These are phyloP conservation scores for Emiliania huxleyi DNA, from an alignment of 78 protist genomes.

Conservation along the genomic window DNA sequence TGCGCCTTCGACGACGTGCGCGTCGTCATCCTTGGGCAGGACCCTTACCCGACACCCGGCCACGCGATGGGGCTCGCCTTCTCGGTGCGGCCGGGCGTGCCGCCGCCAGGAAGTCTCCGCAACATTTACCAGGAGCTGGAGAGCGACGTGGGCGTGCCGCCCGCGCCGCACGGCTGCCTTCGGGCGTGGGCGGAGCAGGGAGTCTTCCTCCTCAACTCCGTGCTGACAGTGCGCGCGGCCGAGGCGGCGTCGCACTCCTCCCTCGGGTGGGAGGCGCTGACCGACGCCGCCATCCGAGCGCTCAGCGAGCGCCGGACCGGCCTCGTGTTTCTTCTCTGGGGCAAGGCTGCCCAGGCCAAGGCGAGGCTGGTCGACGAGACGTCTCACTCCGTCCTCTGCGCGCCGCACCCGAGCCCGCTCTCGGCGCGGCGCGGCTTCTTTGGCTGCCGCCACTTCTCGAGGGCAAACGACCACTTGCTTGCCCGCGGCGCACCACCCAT, in stretches of 20 bases:
- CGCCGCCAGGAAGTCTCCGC: slow-evolving; percentile 55
- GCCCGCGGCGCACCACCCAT: background rate
- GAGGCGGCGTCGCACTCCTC: background rate
- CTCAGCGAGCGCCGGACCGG: background rate
- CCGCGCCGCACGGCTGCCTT: slow-evolving; percentile 67
- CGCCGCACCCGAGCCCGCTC: background rate
- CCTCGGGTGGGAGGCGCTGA: background rate
- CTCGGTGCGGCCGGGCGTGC: slow-evolving; percentile 62
- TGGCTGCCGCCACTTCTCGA: background rate
- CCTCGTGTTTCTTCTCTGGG: background rate
- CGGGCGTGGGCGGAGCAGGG: slow-evolving; percentile 84
- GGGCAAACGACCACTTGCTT: background rate
- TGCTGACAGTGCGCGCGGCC: slow-evolving; percentile 65
- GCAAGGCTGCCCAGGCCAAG: background rate
- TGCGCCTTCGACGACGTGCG: slow-evolving; percentile 46
- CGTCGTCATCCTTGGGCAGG: slow-evolving; percentile 82
- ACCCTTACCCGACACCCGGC: slow-evolving; percentile 69
- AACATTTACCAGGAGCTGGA: slow-evolving; percentile 75
- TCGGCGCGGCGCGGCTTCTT: slow-evolving; percentile 11
- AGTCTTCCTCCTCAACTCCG: slow-evolving; percentile 76
- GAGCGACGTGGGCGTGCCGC: slow-evolving; percentile 47
- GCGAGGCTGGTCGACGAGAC: background rate
- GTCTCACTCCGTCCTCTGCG: background rate
- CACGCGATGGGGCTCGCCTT: slow-evolving; percentile 88
- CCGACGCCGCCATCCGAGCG: background rate